Evolutionary conservation across 2,329 filamentous ascomycete species (phyloP).

Genomic region (Clarireedia monteithiana): DNA sequence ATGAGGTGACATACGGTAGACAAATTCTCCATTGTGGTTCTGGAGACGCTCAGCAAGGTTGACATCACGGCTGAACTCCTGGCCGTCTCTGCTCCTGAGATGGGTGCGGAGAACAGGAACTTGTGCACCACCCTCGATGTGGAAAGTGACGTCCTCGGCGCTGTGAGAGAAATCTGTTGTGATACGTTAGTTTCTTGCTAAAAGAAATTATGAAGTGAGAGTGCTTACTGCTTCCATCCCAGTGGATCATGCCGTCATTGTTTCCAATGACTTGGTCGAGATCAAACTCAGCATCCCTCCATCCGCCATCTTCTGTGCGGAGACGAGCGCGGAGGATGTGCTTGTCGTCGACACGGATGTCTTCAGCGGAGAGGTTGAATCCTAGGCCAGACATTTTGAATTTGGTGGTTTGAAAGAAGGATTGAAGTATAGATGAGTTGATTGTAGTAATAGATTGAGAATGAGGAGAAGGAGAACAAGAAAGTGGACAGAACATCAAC

Average conservation of each 20-base stretch:
- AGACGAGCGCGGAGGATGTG: constrained; percentile 47
- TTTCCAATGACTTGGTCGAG: constrained; percentile 48
- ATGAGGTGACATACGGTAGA: constrained; percentile 26
- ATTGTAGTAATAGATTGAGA: not conserved
- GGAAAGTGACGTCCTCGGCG: constrained; percentile 31
- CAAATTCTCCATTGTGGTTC: constrained; percentile 35
- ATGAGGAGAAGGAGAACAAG: not conserved
- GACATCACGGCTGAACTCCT: constrained; percentile 30
- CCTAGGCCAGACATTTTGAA: constrained; percentile 39
- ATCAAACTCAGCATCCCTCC: constrained; percentile 41
- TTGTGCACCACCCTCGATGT: constrained; percentile 32
- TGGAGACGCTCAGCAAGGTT: constrained; percentile 36
- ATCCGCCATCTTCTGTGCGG: constrained; percentile 35
- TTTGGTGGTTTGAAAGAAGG: not conserved
- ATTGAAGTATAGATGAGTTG: not conserved
- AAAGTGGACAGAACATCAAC: too few species aligned
- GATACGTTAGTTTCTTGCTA: not conserved
- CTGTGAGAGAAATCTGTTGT: constrained; percentile 30
- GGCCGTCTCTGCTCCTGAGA: constrained; percentile 30
- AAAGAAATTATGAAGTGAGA: not conserved
- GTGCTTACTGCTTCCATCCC: constrained; percentile 27
- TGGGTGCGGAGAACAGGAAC: constrained; percentile 36
- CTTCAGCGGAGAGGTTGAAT: constrained; percentile 42
- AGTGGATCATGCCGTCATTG: constrained; percentile 37
- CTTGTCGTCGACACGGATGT: constrained; percentile 39